Evolutionary conservation across 2,329 filamentous ascomycete species (phyloP), one percentile per base, ranked within the genome.

Genomic region (Cladophialophora yegresii): DNA sequence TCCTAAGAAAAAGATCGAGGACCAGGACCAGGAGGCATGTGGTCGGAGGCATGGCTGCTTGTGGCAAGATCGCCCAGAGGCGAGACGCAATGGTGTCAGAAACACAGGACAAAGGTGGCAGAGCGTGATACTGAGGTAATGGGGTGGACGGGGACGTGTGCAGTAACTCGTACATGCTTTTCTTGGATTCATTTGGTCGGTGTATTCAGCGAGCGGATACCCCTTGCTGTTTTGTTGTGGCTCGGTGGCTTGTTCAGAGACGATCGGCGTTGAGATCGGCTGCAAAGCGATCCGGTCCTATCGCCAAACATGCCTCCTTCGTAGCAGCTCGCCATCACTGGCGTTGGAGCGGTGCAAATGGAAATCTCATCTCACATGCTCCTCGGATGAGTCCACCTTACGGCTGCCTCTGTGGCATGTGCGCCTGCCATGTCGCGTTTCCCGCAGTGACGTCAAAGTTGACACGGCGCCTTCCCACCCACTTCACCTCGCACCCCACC

Each of bases 171-270:
- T 56, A 45, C 47, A n/a, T 53, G 30, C 45, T 2, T 23, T 23
- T n/a, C n/a, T 33, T 50, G 57, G 30, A 51, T 40, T 53, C 47
- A 9, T 53, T 53, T 53, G 22, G 51, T 62, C 43, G 47, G 55
- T 26, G 45, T 45, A 22, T 58, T 53, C 28, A 58, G 55, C 50
- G 55, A 54, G 55, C 55, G 55, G 55, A 59, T 63, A 63, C 58
- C 50, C 49, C 58, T 59, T 53, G n/a, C 26, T 51, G 60, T 50
- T 57, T 57, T 45, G 30, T 40, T 57, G 45, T 32, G 54, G 58
- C 16, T 20, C 26, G 23, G 36, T 28, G 16, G 51, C n/a, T n/a
- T n/a, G n/a, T n/a, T n/a, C n/a, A n/a, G 51, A 54, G 47, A 43
- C 47, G 23, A 50, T 26, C 5, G 23, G 10, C 47, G 13, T 50